Evolutionary conservation across 768 basidiomycete species (phyloP), one percentile per base, ranked within the genome.

Genomic region (Mycena polygramma): DNA sequence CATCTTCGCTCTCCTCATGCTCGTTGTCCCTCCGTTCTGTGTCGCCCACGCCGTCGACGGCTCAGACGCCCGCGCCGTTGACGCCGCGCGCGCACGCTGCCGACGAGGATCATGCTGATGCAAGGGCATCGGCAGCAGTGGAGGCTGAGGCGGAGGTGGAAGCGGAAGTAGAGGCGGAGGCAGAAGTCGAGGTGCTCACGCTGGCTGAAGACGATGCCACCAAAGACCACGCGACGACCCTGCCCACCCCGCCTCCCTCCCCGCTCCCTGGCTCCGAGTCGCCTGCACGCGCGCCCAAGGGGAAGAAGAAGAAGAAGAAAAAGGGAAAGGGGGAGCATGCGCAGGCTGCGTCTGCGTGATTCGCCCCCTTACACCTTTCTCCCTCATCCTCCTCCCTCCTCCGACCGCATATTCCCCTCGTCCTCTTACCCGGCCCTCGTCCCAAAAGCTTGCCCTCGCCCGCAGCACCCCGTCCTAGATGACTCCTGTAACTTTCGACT

Each of bases 231-330:
- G 35, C 48, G 26, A 39, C 41, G 26, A 15, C 66, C 22, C 66
- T 68, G 48, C 66, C 66, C 8, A 68, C 66, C 17, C 66, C 66
- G 26, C 58, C 66, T 43, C 66, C 66, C 19, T 60, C 66, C 22
- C 58, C 58, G 22, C 51, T 37, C 11, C 6, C 53, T 9, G 26
- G 39, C 54, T 17, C 10, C 2, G 17, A 14, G n/a, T 2, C 37
- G 49, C 30, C 30, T 2, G n/a, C 37, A 17, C 37, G 41, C 17
- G 35, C 52, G 13, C n/a, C 53, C 26, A 64, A 61, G 41, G 37
- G 17, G 51, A 60, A 55, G 54, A 45, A 57, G 60, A 57, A 57
- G 59, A 55, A 57, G 36, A 57, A 57, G 59, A 68, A 62, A 13
- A 46, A 35, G 7, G 45, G 30, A 35, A 49, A 49, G 59, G 60